Evolutionary conservation across 2,329 filamentous ascomycete genomes (phyloP).

Genomic region (Akanthomyces dipterigenus): DNA sequence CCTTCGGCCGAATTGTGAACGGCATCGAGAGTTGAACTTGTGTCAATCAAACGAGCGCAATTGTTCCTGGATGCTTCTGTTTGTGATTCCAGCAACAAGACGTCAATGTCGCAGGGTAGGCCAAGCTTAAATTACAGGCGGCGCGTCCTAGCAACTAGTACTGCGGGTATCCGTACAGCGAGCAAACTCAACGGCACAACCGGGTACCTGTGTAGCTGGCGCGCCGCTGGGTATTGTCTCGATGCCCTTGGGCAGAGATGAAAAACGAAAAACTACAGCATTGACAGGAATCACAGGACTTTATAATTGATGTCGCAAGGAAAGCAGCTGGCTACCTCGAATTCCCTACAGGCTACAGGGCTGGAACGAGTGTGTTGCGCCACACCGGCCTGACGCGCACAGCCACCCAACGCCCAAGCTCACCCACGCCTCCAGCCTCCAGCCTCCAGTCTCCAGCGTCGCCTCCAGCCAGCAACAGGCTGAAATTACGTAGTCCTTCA

Average conservation of each 20-base stretch:
- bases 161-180: neutral
- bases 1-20: neutral
- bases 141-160: neutral
- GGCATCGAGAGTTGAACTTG: too few relatives aligned
- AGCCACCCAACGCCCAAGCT: conserved; percentile 3
- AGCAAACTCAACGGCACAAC: neutral
- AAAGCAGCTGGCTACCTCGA: too few relatives aligned
- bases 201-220: neutral
- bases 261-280: neutral
- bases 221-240: too few relatives aligned
- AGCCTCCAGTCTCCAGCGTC: neutral
- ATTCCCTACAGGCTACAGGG: too few relatives aligned
- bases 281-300: too few relatives aligned
- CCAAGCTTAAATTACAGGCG: neutral
- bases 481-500: neutral
- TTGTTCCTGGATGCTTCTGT: neutral
- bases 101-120: neutral
- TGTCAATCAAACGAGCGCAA: neutral
- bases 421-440: neutral
- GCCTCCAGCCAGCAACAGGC: neutral
- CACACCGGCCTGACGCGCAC: neutral
- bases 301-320: too few relatives aligned
- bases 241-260: too few relatives aligned
- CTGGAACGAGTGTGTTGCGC: neutral
- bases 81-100: neutral